These are phyloP conservation scores for Linaria vulgaris DNA, from an alignment of 257 asterid species.

Conservation along the genomic window DNA sequence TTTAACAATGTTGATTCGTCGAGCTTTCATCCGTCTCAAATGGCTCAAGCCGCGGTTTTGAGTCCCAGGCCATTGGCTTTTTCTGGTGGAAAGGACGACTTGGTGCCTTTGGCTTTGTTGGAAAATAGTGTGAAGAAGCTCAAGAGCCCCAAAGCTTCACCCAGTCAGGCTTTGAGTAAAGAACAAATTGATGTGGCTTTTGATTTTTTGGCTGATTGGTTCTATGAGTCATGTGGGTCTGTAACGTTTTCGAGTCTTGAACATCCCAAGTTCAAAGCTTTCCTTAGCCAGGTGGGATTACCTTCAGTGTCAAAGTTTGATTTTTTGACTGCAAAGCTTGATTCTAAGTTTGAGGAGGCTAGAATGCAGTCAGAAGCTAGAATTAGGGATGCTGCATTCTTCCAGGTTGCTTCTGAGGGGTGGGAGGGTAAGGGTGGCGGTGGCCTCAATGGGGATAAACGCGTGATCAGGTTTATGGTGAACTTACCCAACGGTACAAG, in stretches of 20 bases:
- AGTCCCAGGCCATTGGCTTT: constrained; percentile 44
- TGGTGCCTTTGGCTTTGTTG: constrained; percentile 73
- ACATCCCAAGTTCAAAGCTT: constrained; percentile 79
- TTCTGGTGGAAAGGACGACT: constrained; percentile 85
- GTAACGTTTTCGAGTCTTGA: constrained; percentile 65
- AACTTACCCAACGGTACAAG: constrained; percentile 82
- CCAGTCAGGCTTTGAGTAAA: constrained; percentile 53
- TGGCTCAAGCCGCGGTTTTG: constrained; percentile 27
- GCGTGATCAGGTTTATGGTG: constrained; percentile 50
- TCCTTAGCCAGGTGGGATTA: constrained; percentile 71
- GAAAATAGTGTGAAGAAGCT: constrained; percentile 85
- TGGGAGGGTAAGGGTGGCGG: constrained; percentile 51
- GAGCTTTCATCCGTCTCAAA: constrained; percentile 30
- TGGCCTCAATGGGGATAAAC: constrained; percentile 39
- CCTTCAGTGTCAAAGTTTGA: constrained; percentile 56
- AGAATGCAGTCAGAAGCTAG: constrained; percentile 57
- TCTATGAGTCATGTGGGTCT: constrained; percentile 67
- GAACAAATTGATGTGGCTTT: constrained; percentile 60
- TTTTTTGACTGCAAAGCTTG: constrained; percentile 52
- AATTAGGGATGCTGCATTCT: constrained; percentile 69
- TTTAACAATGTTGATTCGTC: constrained; percentile 42
- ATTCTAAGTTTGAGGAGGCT: constrained; percentile 66
- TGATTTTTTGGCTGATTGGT: constrained; percentile 69
- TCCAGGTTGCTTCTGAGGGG: constrained; percentile 70
- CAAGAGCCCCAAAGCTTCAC: constrained; percentile 59